Percentiles rank a stretch among this genome's conserved stretches.
phyloP scores from a whole-genome alignment of 73 alveolate species.

The Paraurostyla sp. region DNA sequence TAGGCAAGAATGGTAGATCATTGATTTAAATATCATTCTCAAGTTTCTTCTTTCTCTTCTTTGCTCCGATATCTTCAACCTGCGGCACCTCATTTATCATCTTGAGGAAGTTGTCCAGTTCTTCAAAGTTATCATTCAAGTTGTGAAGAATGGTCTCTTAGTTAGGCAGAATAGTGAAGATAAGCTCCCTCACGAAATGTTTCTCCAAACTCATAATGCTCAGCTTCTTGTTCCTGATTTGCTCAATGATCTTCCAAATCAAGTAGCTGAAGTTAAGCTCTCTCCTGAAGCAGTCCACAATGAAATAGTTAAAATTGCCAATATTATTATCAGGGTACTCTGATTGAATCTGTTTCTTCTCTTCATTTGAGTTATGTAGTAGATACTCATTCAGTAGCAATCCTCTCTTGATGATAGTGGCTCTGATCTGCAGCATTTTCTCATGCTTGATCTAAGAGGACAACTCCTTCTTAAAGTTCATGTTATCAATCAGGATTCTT shows the following conservation, averaged over 20 bases:
- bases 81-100: constrained; percentile 24
- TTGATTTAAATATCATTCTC: constrained; percentile 15
- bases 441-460: not conserved
- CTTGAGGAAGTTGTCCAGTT: constrained; percentile 12
- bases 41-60: not conserved
- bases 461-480: constrained; percentile 17
- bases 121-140: constrained; percentile 34
- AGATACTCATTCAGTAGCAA: constrained; percentile 32
- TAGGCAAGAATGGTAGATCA: constrained; percentile 40
- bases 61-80: not conserved
- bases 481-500: constrained; percentile 39
- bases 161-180: constrained; percentile 34
- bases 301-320: not conserved
- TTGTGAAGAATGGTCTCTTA: constrained; percentile 2
- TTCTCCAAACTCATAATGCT: constrained; percentile 11
- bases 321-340: constrained; percentile 37
- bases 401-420: constrained; percentile 33
- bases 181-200: not conserved
- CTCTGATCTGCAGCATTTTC: constrained; percentile 28
- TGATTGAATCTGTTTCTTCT: not conserved
- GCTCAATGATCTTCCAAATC: constrained; percentile 44
- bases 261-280: constrained; percentile 35
- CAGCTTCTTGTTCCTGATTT: constrained; percentile 12
- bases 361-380: not conserved
- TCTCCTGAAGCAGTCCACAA: constrained; percentile 30